phyloP scores from a whole-genome alignment of 2,329 filamentous ascomycete genomes.

The Aschersonia sp. region DNA sequence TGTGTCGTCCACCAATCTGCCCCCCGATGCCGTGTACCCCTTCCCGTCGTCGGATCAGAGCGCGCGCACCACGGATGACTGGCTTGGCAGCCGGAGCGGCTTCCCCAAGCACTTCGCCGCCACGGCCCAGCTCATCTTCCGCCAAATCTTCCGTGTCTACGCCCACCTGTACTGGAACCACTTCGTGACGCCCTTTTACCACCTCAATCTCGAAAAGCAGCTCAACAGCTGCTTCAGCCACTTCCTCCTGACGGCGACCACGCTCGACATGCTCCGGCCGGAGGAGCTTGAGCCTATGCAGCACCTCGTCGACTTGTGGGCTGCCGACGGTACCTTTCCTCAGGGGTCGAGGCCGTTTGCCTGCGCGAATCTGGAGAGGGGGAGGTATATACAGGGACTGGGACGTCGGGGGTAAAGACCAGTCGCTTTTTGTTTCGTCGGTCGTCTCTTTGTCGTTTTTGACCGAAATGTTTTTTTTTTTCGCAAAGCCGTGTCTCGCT shows the following conservation, averaged over 20 bases:
- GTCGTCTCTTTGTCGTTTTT: too few species aligned
- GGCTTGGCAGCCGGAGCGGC: constrained; percentile 77
- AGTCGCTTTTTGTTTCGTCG: too few species aligned
- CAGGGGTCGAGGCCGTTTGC: constrained; percentile 47
- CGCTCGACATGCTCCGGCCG: constrained; percentile 64
- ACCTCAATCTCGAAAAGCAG: constrained; percentile 59
- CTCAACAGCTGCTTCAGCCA: constrained; percentile 74
- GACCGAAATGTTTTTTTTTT: too few species aligned
- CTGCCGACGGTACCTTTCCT: constrained; percentile 70
- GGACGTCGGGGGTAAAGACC: too few species aligned
- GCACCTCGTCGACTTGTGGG: constrained; percentile 76
- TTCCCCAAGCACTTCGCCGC: constrained; percentile 75
- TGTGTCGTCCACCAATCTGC: constrained; percentile 35
- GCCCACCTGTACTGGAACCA: constrained; percentile 93
- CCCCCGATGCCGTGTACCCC: background rate
- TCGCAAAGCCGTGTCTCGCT: too few species aligned
- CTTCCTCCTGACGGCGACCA: constrained; percentile 62
- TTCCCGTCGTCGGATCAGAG: background rate
- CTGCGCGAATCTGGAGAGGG: constrained; percentile 29
- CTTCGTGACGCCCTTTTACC: constrained; percentile 66
- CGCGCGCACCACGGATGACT: constrained; percentile 36
- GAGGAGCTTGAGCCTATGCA: constrained; percentile 87
- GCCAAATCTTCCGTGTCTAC: constrained; percentile 94
- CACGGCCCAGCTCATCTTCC: constrained; percentile 80
- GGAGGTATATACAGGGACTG: background rate